phyloP scores from a whole-genome alignment of 2,329 filamentous ascomycete genomes.

The Neurospora sp. region DNA sequence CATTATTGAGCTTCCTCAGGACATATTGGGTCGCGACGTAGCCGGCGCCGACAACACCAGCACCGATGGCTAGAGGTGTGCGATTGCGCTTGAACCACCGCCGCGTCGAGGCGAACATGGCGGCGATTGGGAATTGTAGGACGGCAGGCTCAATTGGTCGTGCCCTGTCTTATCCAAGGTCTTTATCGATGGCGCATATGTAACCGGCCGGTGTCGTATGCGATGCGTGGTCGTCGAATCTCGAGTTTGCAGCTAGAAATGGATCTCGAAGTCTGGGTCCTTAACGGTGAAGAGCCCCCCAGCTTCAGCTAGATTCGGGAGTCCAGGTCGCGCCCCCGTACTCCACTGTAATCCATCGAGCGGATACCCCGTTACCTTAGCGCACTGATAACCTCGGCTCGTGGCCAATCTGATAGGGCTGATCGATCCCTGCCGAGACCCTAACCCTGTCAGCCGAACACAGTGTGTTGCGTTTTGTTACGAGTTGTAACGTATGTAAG shows the following conservation, averaged over 20 bases:
- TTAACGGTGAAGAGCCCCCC: not conserved
- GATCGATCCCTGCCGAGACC: not conserved
- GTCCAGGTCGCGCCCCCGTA: not conserved
- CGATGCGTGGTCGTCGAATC: not conserved
- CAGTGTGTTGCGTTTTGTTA: not conserved
- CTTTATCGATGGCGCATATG: not conserved
- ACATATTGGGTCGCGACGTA: constrained; percentile 93
- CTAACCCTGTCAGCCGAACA: not conserved
- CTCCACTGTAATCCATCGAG: not conserved
- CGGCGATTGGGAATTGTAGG: not conserved
- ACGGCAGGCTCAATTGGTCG: not conserved
- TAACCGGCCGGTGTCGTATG: not conserved
- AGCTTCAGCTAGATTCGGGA: not conserved
- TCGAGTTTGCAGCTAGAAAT: not conserved
- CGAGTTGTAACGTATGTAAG: not conserved
- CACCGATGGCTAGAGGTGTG: constrained; percentile 78
- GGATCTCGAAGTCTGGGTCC: not conserved
- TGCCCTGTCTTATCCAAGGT: not conserved
- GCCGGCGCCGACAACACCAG: constrained; percentile 77
- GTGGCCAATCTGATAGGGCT: not conserved
- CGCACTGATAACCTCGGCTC: not conserved
- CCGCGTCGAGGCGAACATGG: constrained; percentile 62
- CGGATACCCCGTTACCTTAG: not conserved
- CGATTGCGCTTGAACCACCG: constrained; percentile 90
- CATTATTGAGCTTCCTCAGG: constrained; percentile 80